A percentile compares a stretch with the other conserved stretches of the same genome.
These are phyloP conservation scores for Skeletonema costatum DNA, from an alignment of 108 stramenopile species.

Conservation along the genomic window DNA sequence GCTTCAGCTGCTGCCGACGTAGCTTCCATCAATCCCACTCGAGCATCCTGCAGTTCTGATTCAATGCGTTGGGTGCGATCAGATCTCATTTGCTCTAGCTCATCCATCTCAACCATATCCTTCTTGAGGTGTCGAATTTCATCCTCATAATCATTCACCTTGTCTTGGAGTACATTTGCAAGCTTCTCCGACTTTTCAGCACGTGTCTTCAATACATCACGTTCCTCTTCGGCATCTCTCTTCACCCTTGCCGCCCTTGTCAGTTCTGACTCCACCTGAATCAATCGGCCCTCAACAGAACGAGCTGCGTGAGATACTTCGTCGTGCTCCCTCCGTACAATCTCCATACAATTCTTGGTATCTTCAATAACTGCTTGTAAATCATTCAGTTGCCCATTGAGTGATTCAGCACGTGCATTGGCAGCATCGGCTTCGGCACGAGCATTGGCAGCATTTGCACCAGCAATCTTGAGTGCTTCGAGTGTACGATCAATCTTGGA, in stretches of 20 bases:
- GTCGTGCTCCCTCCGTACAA: slow-evolving; percentile 59
- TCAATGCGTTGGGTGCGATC: slow-evolving; percentile 50
- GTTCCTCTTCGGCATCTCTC: slow-evolving; percentile 41
- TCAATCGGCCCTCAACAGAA: slow-evolving; percentile 47
- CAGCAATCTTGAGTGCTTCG: slow-evolving; percentile 64
- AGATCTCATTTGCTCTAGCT: slow-evolving; percentile 51
- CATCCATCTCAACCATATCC: slow-evolving; percentile 50
- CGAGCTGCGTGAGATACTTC: slow-evolving; percentile 48
- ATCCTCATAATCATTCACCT: slow-evolving; percentile 40
- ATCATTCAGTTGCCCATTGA: slow-evolving; percentile 51
- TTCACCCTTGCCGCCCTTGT: slow-evolving; percentile 37
- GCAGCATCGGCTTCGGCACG: slow-evolving; percentile 78
- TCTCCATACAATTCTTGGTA: slow-evolving; percentile 53
- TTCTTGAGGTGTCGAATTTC: slow-evolving; percentile 41
- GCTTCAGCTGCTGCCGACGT: slow-evolving; percentile 59
- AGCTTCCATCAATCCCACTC: slow-evolving; percentile 48
- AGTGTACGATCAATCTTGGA: slow-evolving; percentile 55
- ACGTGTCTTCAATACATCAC: slow-evolving; percentile 27
- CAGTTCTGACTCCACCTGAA: slow-evolving; percentile 61
- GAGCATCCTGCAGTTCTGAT: slow-evolving; percentile 51
- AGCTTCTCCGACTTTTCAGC: slow-evolving; percentile 31
- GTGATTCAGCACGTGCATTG: slow-evolving; percentile 55
- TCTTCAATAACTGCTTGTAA: slow-evolving; percentile 59
- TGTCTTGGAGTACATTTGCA: slow-evolving; percentile 24
- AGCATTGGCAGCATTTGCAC: slow-evolving; percentile 57